Conservation (phyloP, 371 early-diverging fungal genomes). For the Lichtheimia ramosa region DNA sequence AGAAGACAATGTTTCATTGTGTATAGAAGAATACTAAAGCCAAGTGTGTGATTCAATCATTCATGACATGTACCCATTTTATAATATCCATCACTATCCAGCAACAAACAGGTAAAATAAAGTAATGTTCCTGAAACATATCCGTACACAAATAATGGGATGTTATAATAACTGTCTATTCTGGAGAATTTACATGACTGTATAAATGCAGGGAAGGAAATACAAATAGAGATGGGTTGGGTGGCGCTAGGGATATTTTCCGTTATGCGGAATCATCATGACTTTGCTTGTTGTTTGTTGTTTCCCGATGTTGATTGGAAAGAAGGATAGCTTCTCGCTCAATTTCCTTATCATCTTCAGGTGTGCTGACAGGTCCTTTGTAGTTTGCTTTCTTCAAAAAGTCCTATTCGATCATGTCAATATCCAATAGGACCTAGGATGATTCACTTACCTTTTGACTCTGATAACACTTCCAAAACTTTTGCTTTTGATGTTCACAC, state of each 20-base stretch:
- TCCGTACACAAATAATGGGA: no score
- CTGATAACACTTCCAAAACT: slow-evolving; percentile 53
- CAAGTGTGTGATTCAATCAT: background rate
- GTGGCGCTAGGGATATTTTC: background rate
- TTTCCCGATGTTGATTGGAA: slow-evolving; percentile 1
- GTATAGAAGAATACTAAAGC: background rate
- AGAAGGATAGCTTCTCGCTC: slow-evolving; percentile 18
- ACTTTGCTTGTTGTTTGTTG: slow-evolving; percentile 3
- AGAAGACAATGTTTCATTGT: slow-evolving; percentile 2
- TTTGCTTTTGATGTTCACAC: slow-evolving; percentile 61
- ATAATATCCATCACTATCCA: no score
- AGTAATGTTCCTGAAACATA: no score
- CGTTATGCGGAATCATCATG: background rate
- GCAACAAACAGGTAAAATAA: no score
- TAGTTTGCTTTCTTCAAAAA: slow-evolving; percentile 44
- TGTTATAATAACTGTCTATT: no score
- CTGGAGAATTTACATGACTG: no score
- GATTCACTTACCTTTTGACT: slow-evolving; percentile 43
- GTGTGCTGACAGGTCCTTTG: slow-evolving; percentile 38
- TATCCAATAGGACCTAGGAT: background rate
- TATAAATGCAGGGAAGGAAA: background rate
- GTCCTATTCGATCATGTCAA: slow-evolving; percentile 15
- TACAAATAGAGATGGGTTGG: background rate
- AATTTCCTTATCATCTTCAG: slow-evolving; percentile 28
- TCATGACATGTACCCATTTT: no score